Base-by-base conservation (phyloP, 2,329 filamentous ascomycete genomes). In the Lanzia echinophila region DNA sequence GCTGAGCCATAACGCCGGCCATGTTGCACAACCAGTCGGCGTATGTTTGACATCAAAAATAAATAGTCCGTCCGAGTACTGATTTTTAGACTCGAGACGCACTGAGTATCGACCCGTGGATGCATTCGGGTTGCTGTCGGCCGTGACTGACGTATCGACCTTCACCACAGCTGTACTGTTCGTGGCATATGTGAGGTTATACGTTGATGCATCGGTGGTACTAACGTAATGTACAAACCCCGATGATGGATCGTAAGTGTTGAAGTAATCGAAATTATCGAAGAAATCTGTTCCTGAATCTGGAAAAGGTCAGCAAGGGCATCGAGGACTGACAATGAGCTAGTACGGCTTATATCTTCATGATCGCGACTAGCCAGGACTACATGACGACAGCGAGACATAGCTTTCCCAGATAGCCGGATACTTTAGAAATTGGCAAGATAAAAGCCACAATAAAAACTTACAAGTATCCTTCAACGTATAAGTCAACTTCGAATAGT, bases 101-200 rank as follows among this genome's bases (percentile, higher is more conserved):
- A 68, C 63, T 15, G 64, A 66, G 52, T 65, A 63, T 3, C 66
- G 62, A 28, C 66, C 65, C 6, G 62, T 65, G 1, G 60, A 63
- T 17, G 63, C 84, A 81, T 87, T 20, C 77, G 81, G 83, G 0
- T 75, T 80, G 2, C 75, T 75, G 2, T 62, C 58, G 2, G 73
- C 77, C 8, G 74, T 74, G 15, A 82, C 78, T 1, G 73, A 75
- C 11, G 80, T 82, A 65, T 87, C 83, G 47, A 87, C 83, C 42
- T 71, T 73, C 31, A 87, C 65, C 17, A 86, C 62, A 10, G 82
- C 82, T 0, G 78, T 73, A 38, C 70, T 68, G 1, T 71, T 62
- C 1, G 76, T 75, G 6, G 82, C 79, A 61, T 79, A 81, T 0
- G 84, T 87, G 32, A 87, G 74, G 68, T 87, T 87, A 73, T 77